A percentile compares a stretch with the other conserved stretches of the same genome.
These are phyloP conservation scores for Tremella mesenterica DNA, from an alignment of 768 basidiomycete species.

Conservation along the genomic window DNA sequence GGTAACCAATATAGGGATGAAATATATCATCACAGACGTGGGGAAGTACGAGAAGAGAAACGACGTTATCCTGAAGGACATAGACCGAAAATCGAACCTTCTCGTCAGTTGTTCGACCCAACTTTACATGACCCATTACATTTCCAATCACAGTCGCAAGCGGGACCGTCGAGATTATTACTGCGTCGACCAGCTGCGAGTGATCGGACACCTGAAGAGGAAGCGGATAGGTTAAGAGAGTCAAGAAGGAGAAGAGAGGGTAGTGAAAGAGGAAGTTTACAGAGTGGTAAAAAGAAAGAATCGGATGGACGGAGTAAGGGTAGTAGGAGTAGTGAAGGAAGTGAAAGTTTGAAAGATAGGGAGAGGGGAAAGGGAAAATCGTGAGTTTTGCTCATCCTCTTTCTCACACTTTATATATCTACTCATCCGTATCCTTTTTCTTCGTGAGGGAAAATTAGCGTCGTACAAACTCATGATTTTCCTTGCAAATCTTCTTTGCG, in stretches of 20 bases:
- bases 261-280: conserved; percentile 36
- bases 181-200: conserved; percentile 10
- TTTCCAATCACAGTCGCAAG: conserved; percentile 48
- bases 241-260: conserved; percentile 41
- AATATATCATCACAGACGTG: conserved; percentile 5
- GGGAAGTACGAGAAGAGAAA: neutral
- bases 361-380: conserved; percentile 43
- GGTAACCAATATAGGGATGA: too few species aligned
- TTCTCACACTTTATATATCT: neutral
- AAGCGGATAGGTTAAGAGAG: conserved; percentile 42
- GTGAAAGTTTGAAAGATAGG: conserved; percentile 45
- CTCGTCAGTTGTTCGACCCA: conserved; percentile 54
- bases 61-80: conserved; percentile 5
- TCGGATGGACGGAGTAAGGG: conserved; percentile 28
- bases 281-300: conserved; percentile 22
- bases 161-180: neutral
- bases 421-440: too few species aligned
- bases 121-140: conserved; percentile 82
- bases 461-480: conserved; percentile 48
- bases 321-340: conserved; percentile 43
- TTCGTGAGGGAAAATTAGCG: too few species aligned
- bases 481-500: too few species aligned
- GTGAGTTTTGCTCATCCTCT: conserved; percentile 22
- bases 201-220: conserved; percentile 28
- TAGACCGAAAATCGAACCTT: neutral